Evolutionary conservation across 2,329 filamentous ascomycete genomes (phyloP), one percentile per base, ranked within the genome.

Genomic region (Colletotrichum spaethianum): DNA sequence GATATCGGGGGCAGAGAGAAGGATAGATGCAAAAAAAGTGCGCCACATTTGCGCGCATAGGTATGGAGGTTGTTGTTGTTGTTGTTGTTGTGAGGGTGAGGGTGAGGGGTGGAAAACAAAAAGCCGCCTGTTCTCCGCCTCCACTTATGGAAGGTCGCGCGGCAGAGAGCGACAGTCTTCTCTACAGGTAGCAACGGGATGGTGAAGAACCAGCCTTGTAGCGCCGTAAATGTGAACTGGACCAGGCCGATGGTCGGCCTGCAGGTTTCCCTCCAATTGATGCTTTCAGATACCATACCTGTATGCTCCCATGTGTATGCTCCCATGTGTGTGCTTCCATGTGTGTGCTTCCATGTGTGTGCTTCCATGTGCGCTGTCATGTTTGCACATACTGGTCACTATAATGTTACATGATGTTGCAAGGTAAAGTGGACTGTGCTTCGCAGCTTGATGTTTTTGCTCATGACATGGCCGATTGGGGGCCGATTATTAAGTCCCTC

Each of bases 401-500:
- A 28, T 33, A 11, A 9, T 28, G 12, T 36, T 33, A n/a, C n/a
- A n/a, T n/a, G n/a, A n/a, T n/a, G n/a, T n/a, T 33, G 50, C 28
- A 14, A 12, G 9, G 53, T 23, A 8, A 26, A 38, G 11, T 18
- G 26, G n/a, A 26, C 26, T 2, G 53, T n/a, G 33, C 12, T 38
- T 57, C 20, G n/a, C 23, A 36, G 20, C 31, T 55, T 36, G 31
- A 18, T 57, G 8, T 4, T 56, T 20, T 23, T 53, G 36, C 50
- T 69, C 38, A 38, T 59, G 53, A 60, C 26, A 11, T 69, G 53
- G 44, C 53, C 55, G n/a, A 8, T 36, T 28, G 0, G 23, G 5
- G 50, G 46, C 53, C 59, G 16, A 57, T 40, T 63, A 72, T 72
- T 72, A 70, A 31, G 14, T 60, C 38, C 66, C 38, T 50, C 28